A percentile compares a stretch with the other conserved stretches of the same genome.
These are phyloP conservation scores for Farysia itapuensis DNA, from an alignment of 1,284 basidiomycete species.

Conservation along the genomic window DNA sequence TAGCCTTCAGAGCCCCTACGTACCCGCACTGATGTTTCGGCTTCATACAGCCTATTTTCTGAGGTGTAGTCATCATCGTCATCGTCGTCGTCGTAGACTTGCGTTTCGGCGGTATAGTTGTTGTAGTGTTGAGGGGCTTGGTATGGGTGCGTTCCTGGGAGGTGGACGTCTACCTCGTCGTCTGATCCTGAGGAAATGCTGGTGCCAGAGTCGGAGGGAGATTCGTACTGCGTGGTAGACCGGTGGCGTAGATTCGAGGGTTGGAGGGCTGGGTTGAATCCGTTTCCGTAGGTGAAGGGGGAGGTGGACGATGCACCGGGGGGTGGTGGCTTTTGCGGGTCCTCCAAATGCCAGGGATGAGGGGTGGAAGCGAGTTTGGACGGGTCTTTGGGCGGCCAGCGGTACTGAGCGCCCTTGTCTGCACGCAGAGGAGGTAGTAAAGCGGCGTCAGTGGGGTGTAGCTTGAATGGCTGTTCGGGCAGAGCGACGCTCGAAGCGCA, in stretches of 20 bases:
- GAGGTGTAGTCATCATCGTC: background rate
- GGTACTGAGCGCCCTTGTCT: slow-evolving; percentile 61
- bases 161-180: background rate
- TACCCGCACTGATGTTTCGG: slow-evolving; percentile 1
- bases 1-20: slow-evolving; percentile 36
- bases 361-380: slow-evolving; percentile 1
- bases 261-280: slow-evolving; percentile 33
- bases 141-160: background rate
- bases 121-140: background rate
- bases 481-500: slow-evolving; percentile 27
- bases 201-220: slow-evolving; percentile 1
- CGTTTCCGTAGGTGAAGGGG: slow-evolving; percentile 83
- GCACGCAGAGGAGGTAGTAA: slow-evolving; percentile 5
- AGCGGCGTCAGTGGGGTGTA: background rate
- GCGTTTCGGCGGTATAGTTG: background rate
- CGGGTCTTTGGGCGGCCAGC: slow-evolving; percentile 65
- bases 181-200: slow-evolving; percentile 10
- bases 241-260: slow-evolving; percentile 2
- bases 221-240: background rate
- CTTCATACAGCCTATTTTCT: no score
- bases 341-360: slow-evolving; percentile 3
- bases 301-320: slow-evolving; percentile 61
- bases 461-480: no score
- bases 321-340: background rate
- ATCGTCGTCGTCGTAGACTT: slow-evolving; percentile 1